Evolutionary conservation across 345 rosid genomes (phyloP).

Genomic region (Cochlearia excelsa): DNA sequence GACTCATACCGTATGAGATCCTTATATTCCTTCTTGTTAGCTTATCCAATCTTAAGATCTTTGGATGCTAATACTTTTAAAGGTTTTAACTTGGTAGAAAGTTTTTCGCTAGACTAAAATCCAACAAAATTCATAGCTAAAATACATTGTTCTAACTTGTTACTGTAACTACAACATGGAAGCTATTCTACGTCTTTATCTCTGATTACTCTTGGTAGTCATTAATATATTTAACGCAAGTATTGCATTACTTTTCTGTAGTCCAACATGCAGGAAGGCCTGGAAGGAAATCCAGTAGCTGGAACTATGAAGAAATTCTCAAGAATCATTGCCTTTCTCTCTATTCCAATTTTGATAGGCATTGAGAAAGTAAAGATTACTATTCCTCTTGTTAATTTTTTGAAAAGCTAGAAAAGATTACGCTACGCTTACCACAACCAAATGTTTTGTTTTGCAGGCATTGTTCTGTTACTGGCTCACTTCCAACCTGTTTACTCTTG

Average conservation of each 20-base stretch:
- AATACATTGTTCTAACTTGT: not conserved
- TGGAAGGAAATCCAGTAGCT: constrained; percentile 59
- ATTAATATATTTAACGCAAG: not conserved
- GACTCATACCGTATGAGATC: constrained; percentile 40
- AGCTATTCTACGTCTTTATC: not conserved
- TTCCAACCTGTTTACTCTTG: constrained; percentile 47
- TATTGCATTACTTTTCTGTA: constrained; percentile 8
- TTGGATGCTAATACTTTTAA: constrained; percentile 3
- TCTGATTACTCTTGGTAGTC: not conserved
- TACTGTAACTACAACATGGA: not conserved
- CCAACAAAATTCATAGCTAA: not conserved
- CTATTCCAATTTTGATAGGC: constrained; percentile 52
- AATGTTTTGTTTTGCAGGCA: constrained; percentile 37
- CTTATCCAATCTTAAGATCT: not conserved
- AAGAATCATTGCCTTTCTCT: constrained; percentile 47
- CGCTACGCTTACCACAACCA: not conserved
- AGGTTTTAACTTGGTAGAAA: not conserved
- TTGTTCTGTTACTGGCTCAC: constrained; percentile 54
- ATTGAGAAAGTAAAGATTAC: constrained; percentile 42
- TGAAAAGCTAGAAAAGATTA: constrained; percentile 4
- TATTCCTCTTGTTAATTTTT: not conserved
- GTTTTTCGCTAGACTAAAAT: not conserved
- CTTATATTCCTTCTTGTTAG: constrained; percentile 3
- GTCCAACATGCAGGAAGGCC: constrained; percentile 59
- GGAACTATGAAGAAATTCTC: constrained; percentile 58